Percentiles rank a stretch among this genome's conserved stretches.
phyloP scores from a whole-genome alignment of 2,329 filamentous ascomycete species.

The Phyllosticta capitalensis region DNA sequence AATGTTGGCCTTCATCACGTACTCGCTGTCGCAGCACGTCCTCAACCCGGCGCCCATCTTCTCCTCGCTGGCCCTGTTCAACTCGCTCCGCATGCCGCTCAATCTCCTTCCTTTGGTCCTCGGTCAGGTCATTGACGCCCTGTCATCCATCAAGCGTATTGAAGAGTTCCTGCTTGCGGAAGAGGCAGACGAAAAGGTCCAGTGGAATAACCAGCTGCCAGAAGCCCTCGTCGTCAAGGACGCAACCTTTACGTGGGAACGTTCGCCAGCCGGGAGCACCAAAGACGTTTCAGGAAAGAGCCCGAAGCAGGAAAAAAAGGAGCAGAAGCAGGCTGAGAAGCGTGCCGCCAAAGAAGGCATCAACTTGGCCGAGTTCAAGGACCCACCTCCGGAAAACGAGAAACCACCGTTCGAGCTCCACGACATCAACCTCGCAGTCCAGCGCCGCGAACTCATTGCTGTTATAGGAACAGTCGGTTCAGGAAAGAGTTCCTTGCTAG shows the following conservation, averaged over 20 bases:
- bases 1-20: slow-evolving; percentile 89
- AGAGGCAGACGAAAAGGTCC: slow-evolving; percentile 66
- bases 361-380: slow-evolving; percentile 28
- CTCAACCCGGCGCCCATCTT: slow-evolving; percentile 74
- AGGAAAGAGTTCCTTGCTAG: slow-evolving; percentile 82
- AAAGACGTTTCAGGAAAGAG: slow-evolving; percentile 21
- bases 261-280: slow-evolving; percentile 43
- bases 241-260: slow-evolving; percentile 84
- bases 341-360: slow-evolving; percentile 38
- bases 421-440: slow-evolving; percentile 56
- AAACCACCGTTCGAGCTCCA: slow-evolving; percentile 64
- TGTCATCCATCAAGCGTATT: slow-evolving; percentile 73
- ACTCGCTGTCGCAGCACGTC: slow-evolving; percentile 51
- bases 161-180: slow-evolving; percentile 82
- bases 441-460: slow-evolving; percentile 67
- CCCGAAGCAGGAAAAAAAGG: slow-evolving; percentile 13
- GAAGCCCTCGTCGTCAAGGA: slow-evolving; percentile 57
- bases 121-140: slow-evolving; percentile 82
- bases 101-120: slow-evolving; percentile 84
- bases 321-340: slow-evolving; percentile 26
- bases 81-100: slow-evolving; percentile 78
- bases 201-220: slow-evolving; percentile 43
- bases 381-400: slow-evolving; percentile 17
- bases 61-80: slow-evolving; percentile 89
- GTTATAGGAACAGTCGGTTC: slow-evolving; percentile 86